phyloP scores from a whole-genome alignment of 2,329 filamentous ascomycete species.

The Phoma sp. region DNA sequence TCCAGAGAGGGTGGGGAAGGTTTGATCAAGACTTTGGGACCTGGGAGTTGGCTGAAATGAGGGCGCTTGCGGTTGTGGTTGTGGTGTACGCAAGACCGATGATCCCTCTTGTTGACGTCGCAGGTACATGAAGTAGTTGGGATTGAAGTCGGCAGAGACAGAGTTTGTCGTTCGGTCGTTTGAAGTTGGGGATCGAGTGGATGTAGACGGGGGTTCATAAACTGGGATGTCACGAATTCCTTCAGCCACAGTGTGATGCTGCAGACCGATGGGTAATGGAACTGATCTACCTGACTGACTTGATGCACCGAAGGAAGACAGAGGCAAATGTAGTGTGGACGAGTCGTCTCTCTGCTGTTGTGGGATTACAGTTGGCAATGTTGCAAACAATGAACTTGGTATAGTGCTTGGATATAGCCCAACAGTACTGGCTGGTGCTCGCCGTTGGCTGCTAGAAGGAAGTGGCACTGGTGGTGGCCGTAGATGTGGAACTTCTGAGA shows the following conservation, averaged over 20 bases:
- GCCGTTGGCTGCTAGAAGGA: not conserved
- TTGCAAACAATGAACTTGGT: not conserved
- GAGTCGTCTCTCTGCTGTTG: not conserved
- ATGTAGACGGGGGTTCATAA: not conserved
- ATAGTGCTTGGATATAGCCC: not conserved
- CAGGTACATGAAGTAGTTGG: not conserved
- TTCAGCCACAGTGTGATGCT: not conserved
- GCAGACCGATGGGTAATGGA: not conserved
- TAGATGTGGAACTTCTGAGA: not conserved
- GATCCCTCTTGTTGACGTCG: conserved; percentile 3
- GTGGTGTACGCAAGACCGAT: too few relatives aligned
- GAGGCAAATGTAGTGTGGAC: not conserved
- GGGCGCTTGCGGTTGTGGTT: not conserved
- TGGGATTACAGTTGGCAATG: not conserved
- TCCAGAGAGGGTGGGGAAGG: not conserved
- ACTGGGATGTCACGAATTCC: not conserved
- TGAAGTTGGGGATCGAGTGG: not conserved
- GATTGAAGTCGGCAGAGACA: not conserved
- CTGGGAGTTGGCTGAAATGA: not conserved
- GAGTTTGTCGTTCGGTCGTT: not conserved
- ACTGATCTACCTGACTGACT: not conserved
- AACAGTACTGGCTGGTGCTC: not conserved
- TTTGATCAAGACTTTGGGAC: not conserved
- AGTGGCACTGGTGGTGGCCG: not conserved
- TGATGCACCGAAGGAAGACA: not conserved